phyloP scores from a whole-genome alignment of 179 eudicot genomes.

The Heliamphora pulchella region DNA sequence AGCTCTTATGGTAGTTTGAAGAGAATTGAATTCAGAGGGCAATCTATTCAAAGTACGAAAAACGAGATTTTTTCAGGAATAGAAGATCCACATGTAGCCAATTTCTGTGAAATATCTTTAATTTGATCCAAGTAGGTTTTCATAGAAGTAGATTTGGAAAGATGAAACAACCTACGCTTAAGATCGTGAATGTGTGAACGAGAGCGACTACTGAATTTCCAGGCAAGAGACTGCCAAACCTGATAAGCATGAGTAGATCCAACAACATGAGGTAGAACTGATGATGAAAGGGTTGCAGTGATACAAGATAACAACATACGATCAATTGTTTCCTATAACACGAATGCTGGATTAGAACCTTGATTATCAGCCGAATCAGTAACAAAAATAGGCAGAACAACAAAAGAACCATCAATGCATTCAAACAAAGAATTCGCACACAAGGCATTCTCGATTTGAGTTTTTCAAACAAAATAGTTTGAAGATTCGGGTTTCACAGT shows the following conservation, averaged over 20 bases:
- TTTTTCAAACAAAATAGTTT: too few relatives aligned
- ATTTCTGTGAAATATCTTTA: not conserved
- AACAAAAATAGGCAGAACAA: too few relatives aligned
- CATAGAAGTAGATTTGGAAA: not conserved
- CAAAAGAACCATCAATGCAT: too few relatives aligned
- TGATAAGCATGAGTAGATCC: not conserved
- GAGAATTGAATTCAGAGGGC: not conserved
- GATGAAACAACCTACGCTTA: not conserved
- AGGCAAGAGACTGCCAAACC: not conserved
- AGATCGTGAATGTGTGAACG: not conserved
- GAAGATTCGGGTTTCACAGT: too few relatives aligned
- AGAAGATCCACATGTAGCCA: not conserved
- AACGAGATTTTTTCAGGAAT: not conserved
- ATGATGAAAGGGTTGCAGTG: not conserved
- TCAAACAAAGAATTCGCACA: too few relatives aligned
- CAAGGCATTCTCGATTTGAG: too few relatives aligned
- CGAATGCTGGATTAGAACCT: not conserved
- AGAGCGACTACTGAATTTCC: not conserved
- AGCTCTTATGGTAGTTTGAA: not conserved
- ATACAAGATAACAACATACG: not conserved
- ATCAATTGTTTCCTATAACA: not conserved
- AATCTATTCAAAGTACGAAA: not conserved
- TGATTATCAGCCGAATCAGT: too few relatives aligned
- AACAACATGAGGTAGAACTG: not conserved
- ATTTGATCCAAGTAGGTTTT: not conserved